A percentile compares a stretch with the other conserved stretches of the same genome.
These are phyloP conservation scores for Digitaria exilis DNA, from an alignment of 202 grass and related monocot genomes.

Conservation along the genomic window DNA sequence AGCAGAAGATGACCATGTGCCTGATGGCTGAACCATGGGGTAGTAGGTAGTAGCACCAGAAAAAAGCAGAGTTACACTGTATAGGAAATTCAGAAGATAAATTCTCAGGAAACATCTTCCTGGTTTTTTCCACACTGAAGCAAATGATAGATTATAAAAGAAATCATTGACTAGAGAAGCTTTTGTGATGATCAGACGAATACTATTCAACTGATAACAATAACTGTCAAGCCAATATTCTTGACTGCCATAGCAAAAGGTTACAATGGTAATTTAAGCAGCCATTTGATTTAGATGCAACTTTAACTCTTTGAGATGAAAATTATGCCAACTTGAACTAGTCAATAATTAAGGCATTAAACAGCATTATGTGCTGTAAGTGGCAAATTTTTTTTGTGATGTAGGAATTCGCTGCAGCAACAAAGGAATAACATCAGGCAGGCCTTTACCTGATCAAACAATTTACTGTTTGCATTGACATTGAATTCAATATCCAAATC, in stretches of 20 bases:
- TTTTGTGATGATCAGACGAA: background rate
- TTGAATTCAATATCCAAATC: slow-evolving; percentile 84
- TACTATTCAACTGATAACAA: background rate
- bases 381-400: background rate
- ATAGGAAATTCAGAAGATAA: background rate
- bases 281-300: background rate
- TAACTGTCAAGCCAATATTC: background rate
- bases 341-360: background rate
- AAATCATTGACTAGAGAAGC: background rate
- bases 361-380: background rate
- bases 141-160: slow-evolving; percentile 9
- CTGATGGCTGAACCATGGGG: background rate
- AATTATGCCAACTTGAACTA: no score
- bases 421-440: background rate
- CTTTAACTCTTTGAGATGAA: no score
- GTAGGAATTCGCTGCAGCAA: background rate
- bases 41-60: background rate
- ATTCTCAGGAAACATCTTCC: background rate
- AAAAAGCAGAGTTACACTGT: slow-evolving; percentile 12
- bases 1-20: background rate
- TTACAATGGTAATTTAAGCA: background rate
- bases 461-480: slow-evolving; percentile 61
- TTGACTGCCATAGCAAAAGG: background rate
- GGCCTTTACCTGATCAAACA: slow-evolving; percentile 77
- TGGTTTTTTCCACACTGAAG: background rate